Evolutionary conservation across 2,329 filamentous ascomycete genomes (phyloP).

Genomic region (Ophiocordyceps camponoti-leonardi): DNA sequence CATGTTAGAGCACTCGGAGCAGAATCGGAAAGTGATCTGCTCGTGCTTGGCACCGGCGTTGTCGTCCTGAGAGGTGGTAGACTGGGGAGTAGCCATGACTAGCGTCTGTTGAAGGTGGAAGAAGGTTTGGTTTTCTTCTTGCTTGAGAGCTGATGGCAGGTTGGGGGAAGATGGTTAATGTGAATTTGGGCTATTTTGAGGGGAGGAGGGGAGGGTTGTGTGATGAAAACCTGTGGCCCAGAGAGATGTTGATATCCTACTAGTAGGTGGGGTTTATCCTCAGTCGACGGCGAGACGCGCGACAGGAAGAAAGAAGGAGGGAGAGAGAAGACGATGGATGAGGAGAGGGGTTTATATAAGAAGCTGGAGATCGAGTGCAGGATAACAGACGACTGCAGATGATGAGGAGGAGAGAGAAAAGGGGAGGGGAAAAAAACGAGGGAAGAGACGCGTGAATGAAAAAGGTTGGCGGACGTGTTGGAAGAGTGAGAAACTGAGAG

Average conservation of each 20-base stretch:
- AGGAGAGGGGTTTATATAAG: not conserved
- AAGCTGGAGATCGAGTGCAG: not conserved
- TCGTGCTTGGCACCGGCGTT: conserved; percentile 35
- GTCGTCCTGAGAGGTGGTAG: conserved; percentile 25
- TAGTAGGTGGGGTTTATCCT: no score
- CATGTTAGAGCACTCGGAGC: conserved; percentile 97
- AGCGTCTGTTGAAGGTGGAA: not conserved
- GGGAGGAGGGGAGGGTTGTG: no score
- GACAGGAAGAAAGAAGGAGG: not conserved
- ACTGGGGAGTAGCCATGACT: conserved; percentile 40
- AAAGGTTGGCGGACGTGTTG: not conserved
- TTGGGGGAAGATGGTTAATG: not conserved
- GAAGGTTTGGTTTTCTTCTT: not conserved
- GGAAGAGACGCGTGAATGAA: not conserved
- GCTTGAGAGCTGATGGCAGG: not conserved
- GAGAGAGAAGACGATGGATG: not conserved
- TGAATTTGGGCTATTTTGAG: not conserved
- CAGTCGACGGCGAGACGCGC: no score
- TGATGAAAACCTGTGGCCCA: no score
- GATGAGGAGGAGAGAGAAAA: not conserved
- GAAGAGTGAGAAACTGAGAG: not conserved
- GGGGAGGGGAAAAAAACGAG: not conserved
- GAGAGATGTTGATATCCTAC: no score
- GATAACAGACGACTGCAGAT: no score
- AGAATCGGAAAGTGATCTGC: conserved; percentile 94